These are phyloP conservation scores for Epichloe bromicola DNA, from an alignment of 2,329 filamentous ascomycete genomes.

Conservation along the genomic window DNA sequence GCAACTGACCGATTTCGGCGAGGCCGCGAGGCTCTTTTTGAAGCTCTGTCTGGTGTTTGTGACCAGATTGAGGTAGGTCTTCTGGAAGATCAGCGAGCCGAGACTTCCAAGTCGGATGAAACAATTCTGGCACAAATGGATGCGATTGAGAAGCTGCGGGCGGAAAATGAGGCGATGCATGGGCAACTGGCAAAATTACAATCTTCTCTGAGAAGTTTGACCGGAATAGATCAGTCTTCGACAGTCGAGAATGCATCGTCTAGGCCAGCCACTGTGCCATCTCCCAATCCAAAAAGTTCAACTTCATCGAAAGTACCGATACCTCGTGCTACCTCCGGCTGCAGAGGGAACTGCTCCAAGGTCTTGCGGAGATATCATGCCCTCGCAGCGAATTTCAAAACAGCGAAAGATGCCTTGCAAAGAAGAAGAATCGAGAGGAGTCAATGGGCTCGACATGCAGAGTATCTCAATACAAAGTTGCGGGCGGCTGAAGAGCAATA, in stretches of 20 bases:
- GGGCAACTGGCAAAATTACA: slow-evolving; percentile 17
- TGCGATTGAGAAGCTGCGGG: slow-evolving; percentile 23
- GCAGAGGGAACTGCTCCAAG: slow-evolving; percentile 20
- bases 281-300: background rate
- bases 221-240: background rate
- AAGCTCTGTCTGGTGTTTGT: slow-evolving; percentile 27
- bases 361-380: slow-evolving; percentile 28
- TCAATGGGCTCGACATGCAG: slow-evolving; percentile 32
- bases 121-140: slow-evolving; percentile 4
- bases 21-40: slow-evolving; percentile 26
- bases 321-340: slow-evolving; percentile 11
- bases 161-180: slow-evolving; percentile 29
- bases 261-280: background rate
- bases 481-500: slow-evolving; percentile 27
- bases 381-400: slow-evolving; percentile 28
- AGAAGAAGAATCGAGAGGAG: slow-evolving; percentile 29
- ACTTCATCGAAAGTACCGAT: slow-evolving; percentile 1
- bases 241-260: background rate
- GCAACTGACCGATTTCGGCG: slow-evolving; percentile 23
- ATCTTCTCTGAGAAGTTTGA: background rate
- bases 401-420: slow-evolving; percentile 23
- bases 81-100: background rate
- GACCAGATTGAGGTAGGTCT: slow-evolving; percentile 19
- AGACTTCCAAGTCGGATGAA: background rate
- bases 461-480: slow-evolving; percentile 29